Evolutionary conservation across 768 basidiomycete genomes (phyloP), one percentile per base, ranked within the genome.

Genomic region (Lactarius akahatsu): DNA sequence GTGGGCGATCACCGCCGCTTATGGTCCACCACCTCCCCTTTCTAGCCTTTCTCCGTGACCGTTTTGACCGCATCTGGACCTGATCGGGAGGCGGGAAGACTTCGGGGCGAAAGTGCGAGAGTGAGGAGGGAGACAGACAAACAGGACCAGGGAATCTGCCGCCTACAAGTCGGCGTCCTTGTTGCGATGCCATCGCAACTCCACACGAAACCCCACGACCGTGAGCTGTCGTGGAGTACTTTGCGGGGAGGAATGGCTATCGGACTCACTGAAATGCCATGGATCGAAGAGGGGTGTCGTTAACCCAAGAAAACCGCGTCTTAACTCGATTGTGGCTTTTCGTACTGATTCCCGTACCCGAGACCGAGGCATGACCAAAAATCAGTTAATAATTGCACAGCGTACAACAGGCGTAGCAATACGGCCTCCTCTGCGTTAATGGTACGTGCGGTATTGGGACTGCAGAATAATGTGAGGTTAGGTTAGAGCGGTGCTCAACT

Each of bases 161-260:
- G 26, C 15, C 36, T 71, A 38, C 68, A 61, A 54, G 57, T 70
- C 32, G 65, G 68, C 26, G 43, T 71, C 50, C 52, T 71, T 34
- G 59, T 71, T 16, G 65, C 60, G 34, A 71, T 71, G 70, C 70
- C 70, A 18, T 66, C 70, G 13, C 62, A 57, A 6, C 28, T 1
- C 13, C 59, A 23, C 15, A 23, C n/a, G 11, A 61, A 34, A 7
- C 36, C 5, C 2, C 36, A 36, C 18, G 41, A 50, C 5, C 32
- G 34, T 2, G 40, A 20, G n/a, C 5, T 15, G 6, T n/a, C 15
- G 7, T 41, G 20, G 2, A 1, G 34, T 36, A 10, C 28, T 32
- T 50, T 58, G 10, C 38, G 11, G 26, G 34, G 20, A 16, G 69
- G 61, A 55, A 30, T 68, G 23, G 59, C 54, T 18, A 52, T 69